These are phyloP conservation scores for Euptelea pleiosperma DNA, from an alignment of 164 flowering plant genomes.

Conservation along the genomic window DNA sequence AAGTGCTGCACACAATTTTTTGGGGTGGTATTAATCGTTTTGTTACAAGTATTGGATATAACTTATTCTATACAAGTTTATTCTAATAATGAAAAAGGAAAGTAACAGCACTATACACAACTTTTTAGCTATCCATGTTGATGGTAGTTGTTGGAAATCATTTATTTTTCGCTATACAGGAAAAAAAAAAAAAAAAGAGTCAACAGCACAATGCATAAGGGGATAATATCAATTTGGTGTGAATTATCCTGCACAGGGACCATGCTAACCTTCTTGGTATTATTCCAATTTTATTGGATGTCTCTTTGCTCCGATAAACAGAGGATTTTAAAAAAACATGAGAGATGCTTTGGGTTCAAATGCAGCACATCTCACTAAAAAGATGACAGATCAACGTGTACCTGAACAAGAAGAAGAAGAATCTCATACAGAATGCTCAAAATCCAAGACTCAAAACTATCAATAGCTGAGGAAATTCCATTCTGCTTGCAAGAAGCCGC, in stretches of 20 bases:
- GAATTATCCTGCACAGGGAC: neutral
- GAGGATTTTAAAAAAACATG: neutral
- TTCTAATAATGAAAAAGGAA: too few relatives aligned
- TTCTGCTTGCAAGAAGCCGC: conserved; percentile 33
- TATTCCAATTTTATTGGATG: neutral
- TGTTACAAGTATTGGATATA: too few relatives aligned
- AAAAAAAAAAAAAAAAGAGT: too few relatives aligned
- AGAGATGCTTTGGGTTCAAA: neutral
- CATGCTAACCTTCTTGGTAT: neutral
- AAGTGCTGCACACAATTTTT: too few relatives aligned
- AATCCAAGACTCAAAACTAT: conserved; percentile 86
- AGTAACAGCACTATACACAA: neutral
- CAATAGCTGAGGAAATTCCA: conserved; percentile 52
- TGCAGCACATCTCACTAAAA: neutral
- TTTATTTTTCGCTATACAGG: neutral
- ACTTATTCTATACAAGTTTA: too few relatives aligned
- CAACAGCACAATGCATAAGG: too few relatives aligned
- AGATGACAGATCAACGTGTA: conserved; percentile 23
- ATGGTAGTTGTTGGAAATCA: neutral
- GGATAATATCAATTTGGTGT: too few relatives aligned
- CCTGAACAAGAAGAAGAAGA: conserved; percentile 95
- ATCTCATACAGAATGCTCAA: conserved; percentile 78
- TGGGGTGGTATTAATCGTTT: too few relatives aligned
- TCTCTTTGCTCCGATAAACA: neutral
- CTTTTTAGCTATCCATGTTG: neutral